Conservation (phyloP, 345 rosid genomes). For the Arabis alpina region DNA sequence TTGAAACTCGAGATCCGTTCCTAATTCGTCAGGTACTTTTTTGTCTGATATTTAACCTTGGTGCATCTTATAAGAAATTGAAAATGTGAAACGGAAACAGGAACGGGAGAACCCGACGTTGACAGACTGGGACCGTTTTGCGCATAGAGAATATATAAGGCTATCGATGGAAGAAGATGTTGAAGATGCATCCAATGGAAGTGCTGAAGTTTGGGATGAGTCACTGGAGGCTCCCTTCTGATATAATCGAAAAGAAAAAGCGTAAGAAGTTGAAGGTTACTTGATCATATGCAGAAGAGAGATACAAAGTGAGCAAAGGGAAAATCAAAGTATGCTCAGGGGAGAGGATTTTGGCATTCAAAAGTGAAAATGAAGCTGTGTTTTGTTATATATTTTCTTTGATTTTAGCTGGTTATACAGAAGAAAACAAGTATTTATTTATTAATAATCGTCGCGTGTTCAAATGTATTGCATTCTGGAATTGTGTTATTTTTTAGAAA, state of each 20-base stretch:
- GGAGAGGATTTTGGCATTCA: no score
- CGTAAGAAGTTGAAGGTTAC: no score
- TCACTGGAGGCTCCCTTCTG: constrained; percentile 95
- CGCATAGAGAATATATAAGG: constrained; percentile 95
- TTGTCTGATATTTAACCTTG: constrained; percentile 4
- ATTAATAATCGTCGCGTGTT: no score
- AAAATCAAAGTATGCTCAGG: no score
- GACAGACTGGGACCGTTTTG: constrained; percentile 99
- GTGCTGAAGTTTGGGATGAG: constrained; percentile 99
- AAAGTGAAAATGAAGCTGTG: no score
- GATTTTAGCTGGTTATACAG: no score
- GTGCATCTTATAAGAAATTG: not conserved
- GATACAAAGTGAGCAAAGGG: no score
- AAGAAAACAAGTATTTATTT: no score
- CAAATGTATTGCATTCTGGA: no score
- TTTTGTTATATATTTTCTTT: no score
- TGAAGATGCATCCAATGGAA: constrained; percentile 97
- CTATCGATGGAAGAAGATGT: constrained; percentile 99
- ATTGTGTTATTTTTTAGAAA: no score
- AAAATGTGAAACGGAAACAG: constrained; percentile 48
- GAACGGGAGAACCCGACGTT: constrained; percentile 93
- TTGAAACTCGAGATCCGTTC: constrained; percentile 96
- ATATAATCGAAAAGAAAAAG: constrained; percentile 39
- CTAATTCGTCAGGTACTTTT: constrained; percentile 87
- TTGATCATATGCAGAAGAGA: no score